These are phyloP conservation scores for Colletotrichum camelliae DNA, from an alignment of 2,329 filamentous ascomycete species.

Conservation along the genomic window DNA sequence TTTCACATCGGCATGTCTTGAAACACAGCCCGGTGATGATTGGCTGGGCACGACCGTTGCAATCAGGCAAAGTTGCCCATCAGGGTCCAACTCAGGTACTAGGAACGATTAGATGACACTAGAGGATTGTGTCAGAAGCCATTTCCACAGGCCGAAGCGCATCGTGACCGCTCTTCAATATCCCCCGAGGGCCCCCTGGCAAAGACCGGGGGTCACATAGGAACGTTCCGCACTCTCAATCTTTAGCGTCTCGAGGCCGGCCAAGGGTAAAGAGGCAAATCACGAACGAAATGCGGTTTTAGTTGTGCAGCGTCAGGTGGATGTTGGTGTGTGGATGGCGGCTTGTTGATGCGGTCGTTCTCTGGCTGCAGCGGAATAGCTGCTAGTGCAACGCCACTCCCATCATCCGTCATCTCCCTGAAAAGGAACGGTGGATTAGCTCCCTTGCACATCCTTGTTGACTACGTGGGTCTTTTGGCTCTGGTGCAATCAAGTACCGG, in stretches of 20 bases:
- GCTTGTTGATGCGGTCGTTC: not conserved
- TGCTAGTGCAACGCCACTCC: constrained; percentile 22
- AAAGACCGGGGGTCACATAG: not conserved
- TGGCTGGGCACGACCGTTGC: constrained; percentile 10
- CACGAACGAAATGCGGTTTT: not conserved
- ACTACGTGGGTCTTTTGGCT: not conserved
- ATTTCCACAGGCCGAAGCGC: not conserved
- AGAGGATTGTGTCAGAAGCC: constrained; percentile 1
- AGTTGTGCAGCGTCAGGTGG: not conserved
- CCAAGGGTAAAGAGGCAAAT: not conserved
- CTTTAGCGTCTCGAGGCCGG: constrained; percentile 2
- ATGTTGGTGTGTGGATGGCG: not conserved
- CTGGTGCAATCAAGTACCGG: constrained; percentile 23
- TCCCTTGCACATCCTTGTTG: constrained; percentile 13
- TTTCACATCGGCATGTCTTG: not conserved
- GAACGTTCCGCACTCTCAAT: constrained; percentile 9
- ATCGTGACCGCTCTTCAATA: constrained; percentile 18
- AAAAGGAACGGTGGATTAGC: constrained; percentile 21
- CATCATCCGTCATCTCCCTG: constrained; percentile 24
- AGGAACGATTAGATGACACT: constrained; percentile 17
- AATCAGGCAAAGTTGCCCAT: not conserved
- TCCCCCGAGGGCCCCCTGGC: not conserved
- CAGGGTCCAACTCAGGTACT: constrained; percentile 14
- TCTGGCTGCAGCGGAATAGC: constrained; percentile 21
- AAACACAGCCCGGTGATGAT: constrained; percentile 3